A percentile compares a stretch with the other conserved stretches of the same genome.
These are phyloP conservation scores for Mortierella antarctica DNA, from an alignment of 192 early-diverging fungal species.

Conservation along the genomic window DNA sequence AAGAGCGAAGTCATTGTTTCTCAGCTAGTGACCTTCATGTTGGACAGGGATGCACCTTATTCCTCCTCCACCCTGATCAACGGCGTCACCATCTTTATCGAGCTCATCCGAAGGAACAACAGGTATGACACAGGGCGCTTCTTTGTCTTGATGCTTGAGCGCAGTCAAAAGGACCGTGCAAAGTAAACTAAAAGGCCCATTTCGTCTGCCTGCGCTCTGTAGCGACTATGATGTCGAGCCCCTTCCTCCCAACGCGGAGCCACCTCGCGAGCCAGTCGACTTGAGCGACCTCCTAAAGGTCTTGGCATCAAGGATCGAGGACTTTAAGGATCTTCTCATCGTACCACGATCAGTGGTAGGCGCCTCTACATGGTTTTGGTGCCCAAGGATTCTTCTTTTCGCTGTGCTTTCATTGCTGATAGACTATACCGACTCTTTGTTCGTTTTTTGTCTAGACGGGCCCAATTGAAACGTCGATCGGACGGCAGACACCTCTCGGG, in stretches of 20 bases:
- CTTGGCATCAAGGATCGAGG: slow-evolving; percentile 77
- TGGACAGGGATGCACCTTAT: slow-evolving; percentile 78
- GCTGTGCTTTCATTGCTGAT: not conserved
- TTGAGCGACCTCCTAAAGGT: slow-evolving; percentile 93
- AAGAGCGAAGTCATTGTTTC: slow-evolving; percentile 81
- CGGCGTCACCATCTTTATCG: slow-evolving; percentile 96
- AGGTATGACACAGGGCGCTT: slow-evolving; percentile 56
- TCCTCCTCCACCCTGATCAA: slow-evolving; percentile 93
- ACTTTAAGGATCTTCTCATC: slow-evolving; percentile 82
- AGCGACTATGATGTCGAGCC: slow-evolving; percentile 58
- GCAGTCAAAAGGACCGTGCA: too few relatives aligned
- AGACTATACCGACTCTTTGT: too few relatives aligned
- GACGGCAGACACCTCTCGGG: slow-evolving; percentile 84
- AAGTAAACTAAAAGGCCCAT: too few relatives aligned
- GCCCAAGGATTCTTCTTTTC: too few relatives aligned
- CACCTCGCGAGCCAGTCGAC: slow-evolving; percentile 65
- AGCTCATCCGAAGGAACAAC: slow-evolving; percentile 98
- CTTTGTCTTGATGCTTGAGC: not conserved
- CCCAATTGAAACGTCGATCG: slow-evolving; percentile 80
- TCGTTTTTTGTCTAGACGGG: slow-evolving; percentile 38
- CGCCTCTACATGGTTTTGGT: not conserved
- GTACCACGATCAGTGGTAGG: slow-evolving; percentile 78
- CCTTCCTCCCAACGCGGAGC: slow-evolving; percentile 41
- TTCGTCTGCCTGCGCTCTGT: not conserved
- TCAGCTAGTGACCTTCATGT: slow-evolving; percentile 89